Conservation (phyloP, 1,284 basidiomycete species). For the Takashimella tepidaria region DNA sequence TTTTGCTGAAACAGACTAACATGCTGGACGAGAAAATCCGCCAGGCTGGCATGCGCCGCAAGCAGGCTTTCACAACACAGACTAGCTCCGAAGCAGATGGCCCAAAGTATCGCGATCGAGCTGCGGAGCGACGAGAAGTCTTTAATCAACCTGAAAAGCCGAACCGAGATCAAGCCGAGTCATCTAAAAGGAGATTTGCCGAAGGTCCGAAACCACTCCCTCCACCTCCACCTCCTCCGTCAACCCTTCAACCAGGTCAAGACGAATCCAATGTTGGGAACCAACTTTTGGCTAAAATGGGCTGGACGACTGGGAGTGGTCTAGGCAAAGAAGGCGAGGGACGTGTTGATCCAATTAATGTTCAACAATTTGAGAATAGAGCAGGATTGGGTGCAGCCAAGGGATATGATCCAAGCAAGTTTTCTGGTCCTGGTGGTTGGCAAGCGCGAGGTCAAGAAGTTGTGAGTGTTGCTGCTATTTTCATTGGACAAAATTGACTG, state of each 20-base stretch:
- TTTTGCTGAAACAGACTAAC: slow-evolving; percentile 62
- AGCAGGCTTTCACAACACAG: slow-evolving; percentile 48
- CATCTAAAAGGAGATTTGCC: slow-evolving; percentile 47
- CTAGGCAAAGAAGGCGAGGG: slow-evolving; percentile 74
- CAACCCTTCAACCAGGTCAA: slow-evolving; percentile 60
- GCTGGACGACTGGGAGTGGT: slow-evolving; percentile 85
- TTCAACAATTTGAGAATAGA: slow-evolving; percentile 77
- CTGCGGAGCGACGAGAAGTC: slow-evolving; percentile 76
- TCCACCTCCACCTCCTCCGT: slow-evolving; percentile 56
- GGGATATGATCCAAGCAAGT: slow-evolving; percentile 73
- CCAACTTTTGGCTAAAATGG: slow-evolving; percentile 90
- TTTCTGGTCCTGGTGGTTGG: slow-evolving; percentile 51
- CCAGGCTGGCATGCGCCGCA: slow-evolving; percentile 69
- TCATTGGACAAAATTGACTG: not conserved
- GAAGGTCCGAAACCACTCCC: slow-evolving; percentile 60
- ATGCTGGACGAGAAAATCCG: slow-evolving; percentile 63
- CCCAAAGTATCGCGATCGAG: slow-evolving; percentile 85
- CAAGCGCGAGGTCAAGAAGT: slow-evolving; percentile 36
- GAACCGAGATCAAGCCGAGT: slow-evolving; percentile 46
- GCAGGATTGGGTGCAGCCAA: slow-evolving; percentile 83
- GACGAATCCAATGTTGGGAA: slow-evolving; percentile 82
- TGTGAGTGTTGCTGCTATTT: slow-evolving; percentile 18
- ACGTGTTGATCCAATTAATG: slow-evolving; percentile 75
- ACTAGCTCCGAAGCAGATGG: slow-evolving; percentile 10
- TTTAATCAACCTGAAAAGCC: slow-evolving; percentile 86